Percentiles rank a stretch among this genome's conserved stretches.
phyloP scores from a whole-genome alignment of 2,329 filamentous ascomycete genomes.

The Alternaria viburni region DNA sequence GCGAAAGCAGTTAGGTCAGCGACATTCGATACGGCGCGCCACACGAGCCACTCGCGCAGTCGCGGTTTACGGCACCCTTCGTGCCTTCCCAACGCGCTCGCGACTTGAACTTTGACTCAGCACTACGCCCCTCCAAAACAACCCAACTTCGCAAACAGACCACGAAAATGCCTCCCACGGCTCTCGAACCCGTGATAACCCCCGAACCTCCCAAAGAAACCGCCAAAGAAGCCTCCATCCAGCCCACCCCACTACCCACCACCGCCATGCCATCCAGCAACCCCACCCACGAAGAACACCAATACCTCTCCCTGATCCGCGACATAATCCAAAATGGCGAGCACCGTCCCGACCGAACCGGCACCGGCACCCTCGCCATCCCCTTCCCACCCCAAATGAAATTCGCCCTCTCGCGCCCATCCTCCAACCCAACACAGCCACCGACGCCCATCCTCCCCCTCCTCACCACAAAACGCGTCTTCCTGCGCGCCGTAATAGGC shows the following conservation, averaged over 20 bases:
- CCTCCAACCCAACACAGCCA: conserved; percentile 48
- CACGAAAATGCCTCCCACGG: conserved; percentile 36
- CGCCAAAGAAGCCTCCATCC: conserved; percentile 27
- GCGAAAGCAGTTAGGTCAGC: conserved; percentile 29
- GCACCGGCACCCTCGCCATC: conserved; percentile 88
- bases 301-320: conserved; percentile 89
- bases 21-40: conserved; percentile 23
- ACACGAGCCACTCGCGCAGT: conserved; percentile 33
- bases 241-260: conserved; percentile 11
- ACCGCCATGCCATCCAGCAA: conserved; percentile 16
- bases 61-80: conserved; percentile 30
- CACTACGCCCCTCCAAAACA: background rate
- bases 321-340: conserved; percentile 85
- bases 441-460: conserved; percentile 78
- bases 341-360: conserved; percentile 88
- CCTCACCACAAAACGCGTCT: conserved; percentile 96
- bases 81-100: conserved; percentile 30
- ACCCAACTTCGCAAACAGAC: background rate
- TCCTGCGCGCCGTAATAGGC: conserved; percentile 84
- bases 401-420: conserved; percentile 74
- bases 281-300: conserved; percentile 78
- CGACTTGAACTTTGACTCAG: conserved; percentile 2
- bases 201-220: conserved; percentile 24
- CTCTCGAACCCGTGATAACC: conserved; percentile 32
- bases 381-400: conserved; percentile 88